Conservation (phyloP, 202 grass and related monocot species). For the Panicum virgatum region DNA sequence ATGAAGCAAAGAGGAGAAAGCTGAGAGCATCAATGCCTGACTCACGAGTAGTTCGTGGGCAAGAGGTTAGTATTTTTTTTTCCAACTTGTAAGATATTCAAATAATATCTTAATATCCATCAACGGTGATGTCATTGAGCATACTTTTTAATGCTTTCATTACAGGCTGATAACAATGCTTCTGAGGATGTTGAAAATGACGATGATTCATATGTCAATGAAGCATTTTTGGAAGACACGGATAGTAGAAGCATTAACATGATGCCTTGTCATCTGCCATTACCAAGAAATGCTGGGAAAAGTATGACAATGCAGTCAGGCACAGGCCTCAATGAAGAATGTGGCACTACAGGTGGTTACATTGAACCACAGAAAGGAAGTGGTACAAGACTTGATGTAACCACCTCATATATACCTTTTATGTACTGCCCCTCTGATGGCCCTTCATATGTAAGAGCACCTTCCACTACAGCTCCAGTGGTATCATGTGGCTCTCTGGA, state of each 20-base stretch:
- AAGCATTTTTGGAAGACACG: slow-evolving; percentile 87
- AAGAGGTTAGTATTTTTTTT: slow-evolving; percentile 64
- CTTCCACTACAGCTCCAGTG: slow-evolving; percentile 35
- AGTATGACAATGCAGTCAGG: slow-evolving; percentile 31
- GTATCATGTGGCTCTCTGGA: slow-evolving; percentile 34
- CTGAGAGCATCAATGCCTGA: slow-evolving; percentile 54
- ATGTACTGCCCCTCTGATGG: slow-evolving; percentile 45
- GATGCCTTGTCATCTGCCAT: slow-evolving; percentile 37
- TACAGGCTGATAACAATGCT: slow-evolving; percentile 55
- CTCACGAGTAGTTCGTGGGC: slow-evolving; percentile 29
- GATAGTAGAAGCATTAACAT: slow-evolving; percentile 51
- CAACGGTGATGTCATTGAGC: slow-evolving; percentile 15
- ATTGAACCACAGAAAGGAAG: slow-evolving; percentile 42
- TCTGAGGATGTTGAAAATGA: slow-evolving; percentile 70
- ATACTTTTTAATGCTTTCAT: slow-evolving; percentile 31
- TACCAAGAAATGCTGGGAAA: slow-evolving; percentile 39
- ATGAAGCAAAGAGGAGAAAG: slow-evolving; percentile 84
- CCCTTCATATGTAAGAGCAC: slow-evolving; percentile 30
- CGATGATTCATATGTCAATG: slow-evolving; percentile 90
- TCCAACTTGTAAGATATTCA: slow-evolving; percentile 7
- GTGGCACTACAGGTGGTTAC: slow-evolving; percentile 42
- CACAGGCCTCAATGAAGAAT: slow-evolving; percentile 38
- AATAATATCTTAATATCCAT: slow-evolving; percentile 32
- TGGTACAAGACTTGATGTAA: slow-evolving; percentile 28
- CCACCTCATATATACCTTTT: slow-evolving; percentile 30